These are phyloP conservation scores for Diaporthe citrichinensis DNA, from an alignment of 2,329 filamentous ascomycete genomes.

Conservation along the genomic window DNA sequence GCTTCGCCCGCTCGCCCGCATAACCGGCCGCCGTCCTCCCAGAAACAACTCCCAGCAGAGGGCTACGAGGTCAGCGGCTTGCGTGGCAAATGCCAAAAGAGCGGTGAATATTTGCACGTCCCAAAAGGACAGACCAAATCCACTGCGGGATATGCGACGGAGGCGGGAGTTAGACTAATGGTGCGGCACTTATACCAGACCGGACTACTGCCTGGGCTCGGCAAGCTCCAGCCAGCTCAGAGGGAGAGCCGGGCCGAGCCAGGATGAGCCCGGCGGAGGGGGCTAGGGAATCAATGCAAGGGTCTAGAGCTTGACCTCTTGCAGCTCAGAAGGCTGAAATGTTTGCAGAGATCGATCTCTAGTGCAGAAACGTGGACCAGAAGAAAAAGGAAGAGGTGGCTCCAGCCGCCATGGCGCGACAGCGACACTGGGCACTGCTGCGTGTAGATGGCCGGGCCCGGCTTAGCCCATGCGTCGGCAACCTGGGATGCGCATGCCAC, in stretches of 20 bases:
- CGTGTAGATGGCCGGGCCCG: background rate
- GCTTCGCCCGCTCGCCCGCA: slow-evolving; percentile 1
- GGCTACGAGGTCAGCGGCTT: background rate
- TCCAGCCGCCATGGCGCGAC: background rate
- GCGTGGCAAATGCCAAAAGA: slow-evolving; percentile 24
- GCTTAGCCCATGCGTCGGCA: background rate
- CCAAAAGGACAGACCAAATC: background rate
- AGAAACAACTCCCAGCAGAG: background rate
- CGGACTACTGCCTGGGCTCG: slow-evolving; percentile 1
- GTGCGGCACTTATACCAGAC: slow-evolving; percentile 30
- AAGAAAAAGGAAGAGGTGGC: background rate
- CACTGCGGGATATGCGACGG: slow-evolving; percentile 14
- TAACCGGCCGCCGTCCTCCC: slow-evolving; percentile 15
- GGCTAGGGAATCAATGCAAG: slow-evolving; percentile 27
- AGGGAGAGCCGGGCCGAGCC: slow-evolving; percentile 24
- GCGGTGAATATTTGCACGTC: slow-evolving; percentile 25
- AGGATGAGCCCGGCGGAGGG: slow-evolving; percentile 20
- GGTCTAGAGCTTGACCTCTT: slow-evolving; percentile 24
- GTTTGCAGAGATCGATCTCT: slow-evolving; percentile 16
- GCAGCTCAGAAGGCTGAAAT: slow-evolving; percentile 22
- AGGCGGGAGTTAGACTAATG: slow-evolving; percentile 6
- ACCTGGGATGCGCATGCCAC: slow-evolving; percentile 19
- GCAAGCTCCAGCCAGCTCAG: slow-evolving; percentile 31
- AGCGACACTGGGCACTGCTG: slow-evolving; percentile 6
- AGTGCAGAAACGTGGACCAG: slow-evolving; percentile 31